These are phyloP conservation scores for Murraya koenigii DNA, from an alignment of 345 rosid genomes.

Conservation along the genomic window DNA sequence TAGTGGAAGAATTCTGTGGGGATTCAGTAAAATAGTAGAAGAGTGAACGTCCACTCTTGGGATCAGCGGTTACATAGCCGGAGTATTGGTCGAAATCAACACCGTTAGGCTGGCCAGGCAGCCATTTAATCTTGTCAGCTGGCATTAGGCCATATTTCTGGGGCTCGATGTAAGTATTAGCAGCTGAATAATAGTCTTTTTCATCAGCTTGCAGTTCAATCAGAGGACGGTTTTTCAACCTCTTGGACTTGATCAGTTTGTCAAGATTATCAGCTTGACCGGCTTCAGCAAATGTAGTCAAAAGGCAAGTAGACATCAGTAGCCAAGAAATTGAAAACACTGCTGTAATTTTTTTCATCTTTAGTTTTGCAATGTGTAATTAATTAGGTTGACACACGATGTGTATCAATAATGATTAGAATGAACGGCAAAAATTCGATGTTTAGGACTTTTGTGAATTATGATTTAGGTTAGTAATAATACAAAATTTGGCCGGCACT, in stretches of 20 bases:
- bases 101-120: conserved; percentile 19
- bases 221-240: not conserved
- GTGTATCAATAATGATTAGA: not conserved
- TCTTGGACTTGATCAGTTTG: not conserved
- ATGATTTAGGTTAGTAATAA: too few relatives aligned
- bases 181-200: too few relatives aligned
- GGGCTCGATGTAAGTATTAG: conserved; percentile 7
- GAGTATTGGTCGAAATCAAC: conserved; percentile 22
- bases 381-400: not conserved
- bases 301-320: not conserved
- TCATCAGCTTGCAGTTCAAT: not conserved
- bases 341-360: not conserved
- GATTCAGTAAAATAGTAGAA: conserved; percentile 44
- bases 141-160: conserved; percentile 22
- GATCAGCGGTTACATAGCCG: conserved; percentile 25
- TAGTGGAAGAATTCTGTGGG: conserved; percentile 28
- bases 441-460: not conserved
- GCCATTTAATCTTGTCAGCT: conserved; percentile 19
- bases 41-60: conserved; percentile 6
- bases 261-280: not conserved
- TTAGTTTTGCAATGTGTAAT: not conserved
- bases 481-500: too few relatives aligned
- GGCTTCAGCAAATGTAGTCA: not conserved
- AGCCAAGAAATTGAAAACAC: not conserved
- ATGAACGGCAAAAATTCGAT: not conserved